These are phyloP conservation scores for Ulota crispa DNA, from an alignment of 225 moss, liverwort and hornwort species.

Conservation along the genomic window DNA sequence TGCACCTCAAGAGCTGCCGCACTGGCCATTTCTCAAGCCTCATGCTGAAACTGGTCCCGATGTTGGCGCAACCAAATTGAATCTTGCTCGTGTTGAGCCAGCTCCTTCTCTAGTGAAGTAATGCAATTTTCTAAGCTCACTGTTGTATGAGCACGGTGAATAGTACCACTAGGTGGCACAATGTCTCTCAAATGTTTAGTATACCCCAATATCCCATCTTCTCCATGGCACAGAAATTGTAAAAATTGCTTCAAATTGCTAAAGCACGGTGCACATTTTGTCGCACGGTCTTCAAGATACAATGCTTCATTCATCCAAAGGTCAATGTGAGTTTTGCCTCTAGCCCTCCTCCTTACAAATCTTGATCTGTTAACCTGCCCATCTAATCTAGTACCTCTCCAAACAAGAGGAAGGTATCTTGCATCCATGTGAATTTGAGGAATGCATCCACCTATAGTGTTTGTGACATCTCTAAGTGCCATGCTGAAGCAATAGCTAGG, in stretches of 20 bases:
- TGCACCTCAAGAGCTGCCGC: no score
- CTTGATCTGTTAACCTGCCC: background rate
- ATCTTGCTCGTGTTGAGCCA: no score
- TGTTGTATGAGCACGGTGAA: background rate
- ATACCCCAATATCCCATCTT: background rate
- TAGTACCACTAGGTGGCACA: background rate
- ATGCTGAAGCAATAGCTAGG: background rate
- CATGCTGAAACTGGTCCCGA: no score
- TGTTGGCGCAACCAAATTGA: no score
- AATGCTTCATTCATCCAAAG: background rate
- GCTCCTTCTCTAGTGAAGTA: no score
- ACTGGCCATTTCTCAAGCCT: no score
- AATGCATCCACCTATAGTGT: background rate
- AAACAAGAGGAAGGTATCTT: background rate
- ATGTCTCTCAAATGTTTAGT: background rate
- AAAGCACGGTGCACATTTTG: background rate
- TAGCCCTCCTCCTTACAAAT: background rate
- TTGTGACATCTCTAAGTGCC: background rate
- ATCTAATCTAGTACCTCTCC: background rate
- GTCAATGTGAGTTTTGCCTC: background rate
- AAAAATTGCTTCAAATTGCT: background rate
- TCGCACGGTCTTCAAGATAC: background rate
- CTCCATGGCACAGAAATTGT: background rate
- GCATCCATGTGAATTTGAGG: background rate
- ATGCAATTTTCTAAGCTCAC: no score